Conservation (phyloP, 352 stramenopile species). For the Halophytophthora polymorphica region DNA sequence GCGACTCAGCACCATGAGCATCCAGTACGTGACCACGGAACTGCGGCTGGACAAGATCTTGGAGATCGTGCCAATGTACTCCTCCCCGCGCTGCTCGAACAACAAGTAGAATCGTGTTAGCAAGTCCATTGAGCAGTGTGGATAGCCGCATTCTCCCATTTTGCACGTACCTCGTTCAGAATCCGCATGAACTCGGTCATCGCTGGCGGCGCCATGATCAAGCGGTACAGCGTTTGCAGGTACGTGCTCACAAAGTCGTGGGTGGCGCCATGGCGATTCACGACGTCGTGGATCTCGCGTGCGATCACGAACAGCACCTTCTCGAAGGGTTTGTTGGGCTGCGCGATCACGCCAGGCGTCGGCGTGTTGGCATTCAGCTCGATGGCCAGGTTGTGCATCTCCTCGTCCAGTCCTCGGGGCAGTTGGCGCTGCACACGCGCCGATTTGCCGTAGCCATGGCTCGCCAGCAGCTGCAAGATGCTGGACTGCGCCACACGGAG, state of each 20-base stretch:
- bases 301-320: slow-evolving; percentile 64
- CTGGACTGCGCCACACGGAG: slow-evolving; percentile 61
- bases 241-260: slow-evolving; percentile 76
- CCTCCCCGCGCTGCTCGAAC: slow-evolving; percentile 51
- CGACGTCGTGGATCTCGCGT: slow-evolving; percentile 68
- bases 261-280: slow-evolving; percentile 46
- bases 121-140: neutral
- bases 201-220: slow-evolving; percentile 54
- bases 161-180: slow-evolving; percentile 55
- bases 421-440: slow-evolving; percentile 57
- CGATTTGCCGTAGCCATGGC: slow-evolving; percentile 63
- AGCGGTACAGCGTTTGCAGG: slow-evolving; percentile 68
- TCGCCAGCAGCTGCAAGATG: slow-evolving; percentile 57
- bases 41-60: slow-evolving; percentile 56
- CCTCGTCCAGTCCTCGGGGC: slow-evolving; percentile 62
- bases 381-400: slow-evolving; percentile 68
- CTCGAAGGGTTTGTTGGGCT: slow-evolving; percentile 78
- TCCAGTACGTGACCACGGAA: slow-evolving; percentile 69
- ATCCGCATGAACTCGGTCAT: slow-evolving; percentile 79
- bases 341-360: slow-evolving; percentile 62
- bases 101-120: neutral
- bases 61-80: slow-evolving; percentile 67
- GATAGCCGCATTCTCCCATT: neutral
- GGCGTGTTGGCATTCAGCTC: slow-evolving; percentile 82
- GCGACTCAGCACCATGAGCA: slow-evolving; percentile 62